Evolutionary conservation across 2,329 filamentous ascomycete species (phyloP).

Genomic region (Scolecobasidium constrictum): DNA sequence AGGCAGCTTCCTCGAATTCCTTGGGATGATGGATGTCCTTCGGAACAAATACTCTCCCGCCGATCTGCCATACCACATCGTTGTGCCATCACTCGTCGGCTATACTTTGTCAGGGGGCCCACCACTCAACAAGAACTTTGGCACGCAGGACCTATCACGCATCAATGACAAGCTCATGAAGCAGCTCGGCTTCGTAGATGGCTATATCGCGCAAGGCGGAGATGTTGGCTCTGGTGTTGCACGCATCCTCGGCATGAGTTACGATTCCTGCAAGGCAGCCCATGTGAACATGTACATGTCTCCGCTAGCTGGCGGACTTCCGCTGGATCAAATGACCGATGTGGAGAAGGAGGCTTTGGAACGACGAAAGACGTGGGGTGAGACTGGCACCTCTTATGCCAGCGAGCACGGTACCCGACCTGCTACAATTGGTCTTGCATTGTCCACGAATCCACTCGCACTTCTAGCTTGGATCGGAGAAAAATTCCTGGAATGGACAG

Average conservation of each 20-base stretch:
- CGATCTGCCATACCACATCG: conserved; percentile 45
- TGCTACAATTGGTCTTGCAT: conserved; percentile 43
- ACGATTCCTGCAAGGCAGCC: conserved; percentile 35
- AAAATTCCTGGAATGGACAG: conserved; percentile 45
- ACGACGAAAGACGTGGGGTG: conserved; percentile 27
- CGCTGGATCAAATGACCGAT: conserved; percentile 13
- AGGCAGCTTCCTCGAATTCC: conserved; percentile 41
- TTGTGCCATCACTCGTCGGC: conserved; percentile 45
- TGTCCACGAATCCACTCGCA: conserved; percentile 43
- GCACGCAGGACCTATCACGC: conserved; percentile 26
- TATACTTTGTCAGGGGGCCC: conserved; percentile 41
- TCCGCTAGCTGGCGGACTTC: background rate
- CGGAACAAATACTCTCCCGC: conserved; percentile 37
- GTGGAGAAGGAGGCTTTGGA: conserved; percentile 28
- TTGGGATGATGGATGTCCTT: conserved; percentile 39
- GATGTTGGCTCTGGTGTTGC: conserved; percentile 41
- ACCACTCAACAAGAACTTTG: conserved; percentile 35
- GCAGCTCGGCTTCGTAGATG: conserved; percentile 37
- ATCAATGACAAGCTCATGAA: conserved; percentile 43
- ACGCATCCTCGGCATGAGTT: conserved; percentile 30
- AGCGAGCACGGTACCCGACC: conserved; percentile 43
- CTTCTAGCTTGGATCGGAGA: conserved; percentile 44
- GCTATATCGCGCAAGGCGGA: conserved; percentile 47
- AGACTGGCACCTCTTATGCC: conserved; percentile 38
- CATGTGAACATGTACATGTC: conserved; percentile 12